These are phyloP conservation scores for Somion occarium DNA, from an alignment of 1,284 basidiomycete genomes.

Conservation along the genomic window DNA sequence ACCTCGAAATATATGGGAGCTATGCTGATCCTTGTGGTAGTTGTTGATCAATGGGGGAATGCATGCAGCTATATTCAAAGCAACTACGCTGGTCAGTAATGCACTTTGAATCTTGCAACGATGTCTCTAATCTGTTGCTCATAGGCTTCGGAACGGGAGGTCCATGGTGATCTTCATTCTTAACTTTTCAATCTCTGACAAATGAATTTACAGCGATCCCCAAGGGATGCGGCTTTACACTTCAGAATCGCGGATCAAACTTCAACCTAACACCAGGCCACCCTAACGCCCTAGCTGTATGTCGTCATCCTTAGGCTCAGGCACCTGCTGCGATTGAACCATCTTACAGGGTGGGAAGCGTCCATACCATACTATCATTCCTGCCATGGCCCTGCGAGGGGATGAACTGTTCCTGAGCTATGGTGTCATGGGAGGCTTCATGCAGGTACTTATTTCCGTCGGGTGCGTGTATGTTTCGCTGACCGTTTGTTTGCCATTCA, in stretches of 20 bases:
- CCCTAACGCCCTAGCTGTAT: slow-evolving; percentile 72
- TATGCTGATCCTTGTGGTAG: slow-evolving; percentile 30
- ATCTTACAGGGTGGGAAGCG: slow-evolving; percentile 68
- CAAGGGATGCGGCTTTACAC: slow-evolving; percentile 89
- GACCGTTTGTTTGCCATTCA: slow-evolving; percentile 21
- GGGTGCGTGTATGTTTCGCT: too few species aligned
- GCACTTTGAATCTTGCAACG: slow-evolving; percentile 40
- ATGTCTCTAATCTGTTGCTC: too few species aligned
- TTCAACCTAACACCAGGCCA: slow-evolving; percentile 81
- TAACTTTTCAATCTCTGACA: not conserved
- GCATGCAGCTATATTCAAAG: slow-evolving; percentile 94
- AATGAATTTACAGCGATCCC: slow-evolving; percentile 61
- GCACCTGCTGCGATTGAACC: not conserved
- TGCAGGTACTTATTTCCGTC: slow-evolving; percentile 63
- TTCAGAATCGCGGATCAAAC: slow-evolving; percentile 89
- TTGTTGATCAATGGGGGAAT: slow-evolving; percentile 87
- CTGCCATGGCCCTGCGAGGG: slow-evolving; percentile 80
- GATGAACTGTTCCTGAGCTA: slow-evolving; percentile 85
- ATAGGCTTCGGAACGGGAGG: slow-evolving; percentile 79
- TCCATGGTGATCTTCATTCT: slow-evolving; percentile 19
- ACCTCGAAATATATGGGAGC: not conserved
- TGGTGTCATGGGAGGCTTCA: slow-evolving; percentile 94
- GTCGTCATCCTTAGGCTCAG: slow-evolving; percentile 4
- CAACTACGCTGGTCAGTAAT: slow-evolving; percentile 87
- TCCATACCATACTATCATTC: slow-evolving; percentile 96